Percentiles rank a stretch among this genome's conserved stretches.
Evolutionary conservation across 148 eudicot genomes (phyloP).

Genomic region (Beta vulgaris): DNA sequence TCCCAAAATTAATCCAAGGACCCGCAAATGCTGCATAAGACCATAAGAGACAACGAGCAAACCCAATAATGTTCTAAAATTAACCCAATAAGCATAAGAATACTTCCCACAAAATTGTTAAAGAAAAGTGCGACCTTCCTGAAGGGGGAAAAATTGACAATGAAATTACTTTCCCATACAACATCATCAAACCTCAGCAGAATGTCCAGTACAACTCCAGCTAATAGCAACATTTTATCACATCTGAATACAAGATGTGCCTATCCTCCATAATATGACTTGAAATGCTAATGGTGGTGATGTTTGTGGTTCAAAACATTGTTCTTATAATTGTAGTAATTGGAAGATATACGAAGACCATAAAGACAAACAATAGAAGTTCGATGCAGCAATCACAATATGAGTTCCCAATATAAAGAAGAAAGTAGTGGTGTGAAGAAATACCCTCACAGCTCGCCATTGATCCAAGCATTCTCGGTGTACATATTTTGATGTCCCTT

Average conservation of each 20-base stretch:
- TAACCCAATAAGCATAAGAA: no score
- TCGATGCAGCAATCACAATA: neutral
- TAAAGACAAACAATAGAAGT: neutral
- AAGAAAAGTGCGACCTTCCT: neutral
- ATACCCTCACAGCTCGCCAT: constrained; percentile 94
- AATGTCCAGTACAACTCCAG: neutral
- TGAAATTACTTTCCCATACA: no score
- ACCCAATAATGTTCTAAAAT: no score
- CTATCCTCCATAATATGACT: neutral
- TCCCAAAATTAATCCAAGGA: no score
- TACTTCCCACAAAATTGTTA: neutral
- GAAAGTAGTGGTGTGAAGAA: neutral
- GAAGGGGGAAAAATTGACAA: no score
- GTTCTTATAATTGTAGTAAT: neutral
- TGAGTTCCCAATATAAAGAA: neutral
- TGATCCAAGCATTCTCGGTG: constrained; percentile 96
- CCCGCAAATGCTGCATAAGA: no score
- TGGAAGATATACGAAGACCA: neutral
- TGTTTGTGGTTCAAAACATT: neutral
- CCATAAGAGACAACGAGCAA: no score
- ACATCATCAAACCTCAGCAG: neutral
- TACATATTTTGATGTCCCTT: constrained; percentile 90
- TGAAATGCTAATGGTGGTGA: neutral
- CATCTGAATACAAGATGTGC: neutral
- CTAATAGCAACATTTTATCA: neutral